These are phyloP conservation scores for Aspergillus pseudoglaucus DNA, from an alignment of 2,329 filamentous ascomycete genomes.

Conservation along the genomic window DNA sequence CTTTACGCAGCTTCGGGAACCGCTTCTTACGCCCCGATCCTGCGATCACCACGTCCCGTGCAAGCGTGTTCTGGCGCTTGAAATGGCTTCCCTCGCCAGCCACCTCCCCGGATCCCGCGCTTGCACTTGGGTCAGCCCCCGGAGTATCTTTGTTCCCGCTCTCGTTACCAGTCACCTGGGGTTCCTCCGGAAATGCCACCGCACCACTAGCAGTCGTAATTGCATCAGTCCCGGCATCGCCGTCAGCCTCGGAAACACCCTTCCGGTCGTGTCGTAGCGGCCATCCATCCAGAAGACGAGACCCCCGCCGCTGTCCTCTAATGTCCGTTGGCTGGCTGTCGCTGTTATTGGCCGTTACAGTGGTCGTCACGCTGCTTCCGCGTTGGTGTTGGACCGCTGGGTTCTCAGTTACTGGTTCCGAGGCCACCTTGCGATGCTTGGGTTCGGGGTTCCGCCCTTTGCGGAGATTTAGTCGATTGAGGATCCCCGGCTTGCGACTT, in stretches of 20 bases:
- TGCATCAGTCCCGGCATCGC: not conserved
- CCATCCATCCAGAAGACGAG: not conserved
- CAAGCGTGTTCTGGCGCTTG: slow-evolving; percentile 1
- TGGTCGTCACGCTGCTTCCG: not conserved
- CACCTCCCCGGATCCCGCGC: not conserved
- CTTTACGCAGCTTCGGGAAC: slow-evolving; percentile 39
- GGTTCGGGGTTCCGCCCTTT: slow-evolving; percentile 20
- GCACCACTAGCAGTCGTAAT: not conserved
- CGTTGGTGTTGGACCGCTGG: not conserved
- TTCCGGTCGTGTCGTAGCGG: not conserved
- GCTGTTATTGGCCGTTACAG: not conserved
- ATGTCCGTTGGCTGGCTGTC: not conserved
- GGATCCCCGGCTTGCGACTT: slow-evolving; percentile 20
- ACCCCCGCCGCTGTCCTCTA: not conserved
- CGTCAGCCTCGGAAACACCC: not conserved
- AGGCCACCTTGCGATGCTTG: slow-evolving; percentile 43
- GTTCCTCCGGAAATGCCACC: not conserved
- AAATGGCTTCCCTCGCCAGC: not conserved
- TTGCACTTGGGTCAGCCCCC: too few relatives aligned
- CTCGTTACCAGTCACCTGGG: not conserved
- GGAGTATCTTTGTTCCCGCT: too few relatives aligned
- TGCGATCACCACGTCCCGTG: slow-evolving; percentile 27
- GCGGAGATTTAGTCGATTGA: slow-evolving; percentile 28
- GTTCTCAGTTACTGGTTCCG: slow-evolving; percentile 30
- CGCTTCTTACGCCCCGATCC: slow-evolving; percentile 39